Base-by-base conservation (phyloP, 2,329 filamentous ascomycete species). In the Botrytis paeoniae region DNA sequence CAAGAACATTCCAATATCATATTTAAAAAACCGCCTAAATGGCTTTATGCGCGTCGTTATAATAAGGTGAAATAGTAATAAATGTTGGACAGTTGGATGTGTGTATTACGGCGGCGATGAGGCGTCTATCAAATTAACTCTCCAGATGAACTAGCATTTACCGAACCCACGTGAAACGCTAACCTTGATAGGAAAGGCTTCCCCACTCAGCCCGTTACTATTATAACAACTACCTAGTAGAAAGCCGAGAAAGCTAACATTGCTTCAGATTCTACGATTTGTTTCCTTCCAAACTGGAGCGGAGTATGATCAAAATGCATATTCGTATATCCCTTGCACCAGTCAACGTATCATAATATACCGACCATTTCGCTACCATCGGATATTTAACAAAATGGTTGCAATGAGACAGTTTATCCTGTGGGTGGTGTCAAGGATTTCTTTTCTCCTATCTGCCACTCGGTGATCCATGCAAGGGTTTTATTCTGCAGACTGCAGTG, bases 341-440 rank as follows among this genome's bases (percentile, higher is more conserved):
- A 54, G 8, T 37, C 5, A 62, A 57, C 60, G 60, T 57, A 71
- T 71, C 45, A 71, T 32, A 64, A 65, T n/a, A 43, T 71, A 32
- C 60, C 43, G 20, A 65, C 5, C 14, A 71, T 35, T 45, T 51
- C 25, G 12, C 60, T 54, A 32, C 69, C 69, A 39, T 70, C 43
- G 43, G 35, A 8, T 48, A 41, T 32, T 54, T 32, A 65, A 18
- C n/a, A 57, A 41, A 41, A 32, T 41, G 65, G 10, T 41, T 57
- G 35, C n/a, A 71, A 70, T 71, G 69, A 65, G 43, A 64, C 59
- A 32, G 25, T 54, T 70, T 51, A 35, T 39, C 54, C 41, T 32
- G 35, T 43, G 29, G 37, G 57, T 70, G 29, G 69, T 65, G 45
- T 66, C 61, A 65, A 37, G 61, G 60, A 41, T 66, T 57, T 62